phyloP scores from a whole-genome alignment of 2,329 filamentous ascomycete genomes.

The Fusarium sp. region DNA sequence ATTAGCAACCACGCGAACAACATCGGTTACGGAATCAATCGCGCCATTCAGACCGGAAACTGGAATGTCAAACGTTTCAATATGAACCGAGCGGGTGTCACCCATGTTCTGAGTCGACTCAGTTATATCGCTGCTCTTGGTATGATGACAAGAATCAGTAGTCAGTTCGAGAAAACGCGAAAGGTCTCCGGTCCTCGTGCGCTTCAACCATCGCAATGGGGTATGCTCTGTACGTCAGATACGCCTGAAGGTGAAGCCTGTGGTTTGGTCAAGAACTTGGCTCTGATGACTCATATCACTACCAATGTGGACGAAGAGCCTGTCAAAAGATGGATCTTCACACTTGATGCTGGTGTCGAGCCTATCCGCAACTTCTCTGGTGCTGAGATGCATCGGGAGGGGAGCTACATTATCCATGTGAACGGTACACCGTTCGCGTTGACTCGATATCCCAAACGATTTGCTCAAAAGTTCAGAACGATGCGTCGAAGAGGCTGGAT shows the following conservation, averaged over 20 bases:
- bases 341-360: constrained; percentile 85
- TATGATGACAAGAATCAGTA: constrained; percentile 99
- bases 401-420: constrained; percentile 90
- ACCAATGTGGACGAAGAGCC: constrained; percentile 95
- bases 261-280: constrained; percentile 96
- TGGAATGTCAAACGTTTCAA: constrained; percentile 98
- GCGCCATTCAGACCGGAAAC: constrained; percentile 96
- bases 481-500: constrained; percentile 90
- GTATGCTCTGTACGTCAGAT: constrained; percentile 97
- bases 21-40: constrained; percentile 93
- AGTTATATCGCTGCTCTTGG: constrained; percentile 97
- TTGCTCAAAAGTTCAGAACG: constrained; percentile 84
- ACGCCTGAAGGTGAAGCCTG: constrained; percentile 99
- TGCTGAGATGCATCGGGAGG: constrained; percentile 84
- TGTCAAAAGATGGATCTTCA: constrained; percentile 86
- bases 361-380: constrained; percentile 77
- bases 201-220: constrained; percentile 96
- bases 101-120: constrained; percentile 92
- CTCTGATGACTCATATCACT: constrained; percentile 98
- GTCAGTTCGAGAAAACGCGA: constrained; percentile 98
- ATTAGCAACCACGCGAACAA: constrained; percentile 86
- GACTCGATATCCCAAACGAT: constrained; percentile 86
- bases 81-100: constrained; percentile 97
- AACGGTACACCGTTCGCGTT: constrained; percentile 95
- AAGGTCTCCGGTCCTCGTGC: constrained; percentile 97